phyloP scores from a whole-genome alignment of 257 asterid species.

The Solanum corneliomulleri region DNA sequence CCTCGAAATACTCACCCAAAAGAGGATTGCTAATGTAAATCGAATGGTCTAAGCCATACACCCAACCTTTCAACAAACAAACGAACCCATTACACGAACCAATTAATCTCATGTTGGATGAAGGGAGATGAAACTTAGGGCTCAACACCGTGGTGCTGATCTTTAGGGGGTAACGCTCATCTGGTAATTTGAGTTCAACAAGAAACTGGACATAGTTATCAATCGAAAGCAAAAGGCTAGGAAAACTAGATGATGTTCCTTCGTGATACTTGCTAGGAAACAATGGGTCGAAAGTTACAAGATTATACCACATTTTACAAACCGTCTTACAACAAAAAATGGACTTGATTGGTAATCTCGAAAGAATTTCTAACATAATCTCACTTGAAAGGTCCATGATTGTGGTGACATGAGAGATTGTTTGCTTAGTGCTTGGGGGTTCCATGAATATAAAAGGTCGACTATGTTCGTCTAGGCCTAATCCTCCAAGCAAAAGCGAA shows the following conservation, averaged over 20 bases:
- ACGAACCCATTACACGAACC: not conserved
- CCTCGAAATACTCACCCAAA: not conserved
- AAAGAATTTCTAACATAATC: not conserved
- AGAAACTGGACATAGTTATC: accelerated
- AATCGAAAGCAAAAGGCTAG: not conserved
- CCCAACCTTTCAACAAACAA: not conserved
- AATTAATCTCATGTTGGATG: no score
- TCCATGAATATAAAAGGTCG: not conserved
- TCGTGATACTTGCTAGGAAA: not conserved
- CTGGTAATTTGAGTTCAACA: not conserved
- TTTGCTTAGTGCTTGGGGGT: not conserved
- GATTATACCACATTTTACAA: not conserved
- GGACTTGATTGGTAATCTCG: not conserved
- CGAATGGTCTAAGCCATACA: not conserved
- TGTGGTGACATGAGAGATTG: not conserved
- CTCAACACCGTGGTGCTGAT: not conserved
- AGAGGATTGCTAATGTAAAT: not conserved
- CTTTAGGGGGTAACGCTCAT: not conserved
- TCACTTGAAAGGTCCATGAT: not conserved
- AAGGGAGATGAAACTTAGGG: not conserved
- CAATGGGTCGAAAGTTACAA: not conserved
- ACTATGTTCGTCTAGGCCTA: no score
- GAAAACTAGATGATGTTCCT: not conserved
- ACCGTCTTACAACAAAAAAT: not conserved
- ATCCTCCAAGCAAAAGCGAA: no score